These are phyloP conservation scores for Lignosus rhinocerotis DNA, from an alignment of 1,284 basidiomycete species.

Conservation along the genomic window DNA sequence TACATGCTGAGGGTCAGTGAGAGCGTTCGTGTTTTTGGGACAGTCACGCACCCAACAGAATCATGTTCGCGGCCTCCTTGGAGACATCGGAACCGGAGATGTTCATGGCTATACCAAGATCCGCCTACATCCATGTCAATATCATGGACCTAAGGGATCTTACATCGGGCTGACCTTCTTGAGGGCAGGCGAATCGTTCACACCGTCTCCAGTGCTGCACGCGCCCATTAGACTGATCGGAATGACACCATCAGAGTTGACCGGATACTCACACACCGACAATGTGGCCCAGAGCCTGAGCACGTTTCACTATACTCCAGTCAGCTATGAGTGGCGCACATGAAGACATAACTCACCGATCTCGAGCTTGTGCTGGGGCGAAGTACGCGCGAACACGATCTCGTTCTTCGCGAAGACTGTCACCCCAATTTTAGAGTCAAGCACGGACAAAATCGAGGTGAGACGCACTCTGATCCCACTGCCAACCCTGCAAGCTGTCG, in stretches of 20 bases:
- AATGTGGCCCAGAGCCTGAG: slow-evolving; percentile 68
- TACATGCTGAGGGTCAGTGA: slow-evolving; percentile 19
- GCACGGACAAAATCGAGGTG: not conserved
- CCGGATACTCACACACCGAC: slow-evolving; percentile 61
- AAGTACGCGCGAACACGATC: slow-evolving; percentile 72
- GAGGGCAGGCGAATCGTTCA: slow-evolving; percentile 70
- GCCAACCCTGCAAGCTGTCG: slow-evolving; percentile 62
- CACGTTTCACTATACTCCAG: slow-evolving; percentile 54
- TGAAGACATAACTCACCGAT: slow-evolving; percentile 47
- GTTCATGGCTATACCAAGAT: slow-evolving; percentile 76
- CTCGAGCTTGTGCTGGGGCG: slow-evolving; percentile 71
- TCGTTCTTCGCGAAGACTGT: slow-evolving; percentile 65
- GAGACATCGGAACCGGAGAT: slow-evolving; percentile 73
- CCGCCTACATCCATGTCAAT: slow-evolving; percentile 40
- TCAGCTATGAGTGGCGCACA: not conserved
- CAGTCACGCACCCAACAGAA: slow-evolving; percentile 50
- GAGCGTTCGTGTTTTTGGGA: not conserved
- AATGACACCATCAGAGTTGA: not conserved
- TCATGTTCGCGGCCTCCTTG: slow-evolving; percentile 76
- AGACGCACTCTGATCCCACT: slow-evolving; percentile 62
- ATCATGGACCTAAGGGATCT: not conserved
- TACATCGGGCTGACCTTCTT: slow-evolving; percentile 46
- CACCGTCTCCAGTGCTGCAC: slow-evolving; percentile 58
- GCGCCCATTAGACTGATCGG: not conserved
- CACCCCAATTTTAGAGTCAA: not conserved